phyloP scores from a whole-genome alignment of 805 yeast species.

The Yamadazyma tumulicola region DNA sequence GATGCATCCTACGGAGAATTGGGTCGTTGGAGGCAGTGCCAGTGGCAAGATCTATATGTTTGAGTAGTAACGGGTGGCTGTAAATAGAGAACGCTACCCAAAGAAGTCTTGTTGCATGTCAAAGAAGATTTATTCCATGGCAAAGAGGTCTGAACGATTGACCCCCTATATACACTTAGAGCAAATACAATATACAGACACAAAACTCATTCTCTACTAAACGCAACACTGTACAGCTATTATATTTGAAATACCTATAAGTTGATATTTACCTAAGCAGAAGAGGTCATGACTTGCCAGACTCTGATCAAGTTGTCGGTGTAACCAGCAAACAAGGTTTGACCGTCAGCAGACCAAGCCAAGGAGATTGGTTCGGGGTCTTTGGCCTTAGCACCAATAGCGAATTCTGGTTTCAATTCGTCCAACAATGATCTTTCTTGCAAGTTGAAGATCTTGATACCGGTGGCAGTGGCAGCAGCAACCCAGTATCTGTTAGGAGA shows the following conservation, averaged over 20 bases:
- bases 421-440: slow-evolving; percentile 92
- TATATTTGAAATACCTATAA: too few relatives aligned
- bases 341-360: slow-evolving; percentile 99
- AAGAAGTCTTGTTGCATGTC: too few relatives aligned
- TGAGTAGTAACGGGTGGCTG: too few relatives aligned
- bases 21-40: slow-evolving; percentile 93
- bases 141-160: too few relatives aligned
- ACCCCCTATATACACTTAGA: too few relatives aligned
- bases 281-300: slow-evolving; percentile 98
- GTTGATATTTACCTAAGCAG: too few relatives aligned
- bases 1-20: slow-evolving; percentile 82
- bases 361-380: slow-evolving; percentile 97
- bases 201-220: too few relatives aligned
- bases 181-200: too few relatives aligned
- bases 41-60: slow-evolving; percentile 82
- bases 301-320: slow-evolving; percentile 99
- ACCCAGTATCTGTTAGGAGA: slow-evolving; percentile 99
- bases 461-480: slow-evolving; percentile 98
- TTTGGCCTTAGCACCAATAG: slow-evolving; percentile 82
- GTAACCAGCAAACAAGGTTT: slow-evolving; percentile 99
- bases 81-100: too few relatives aligned
- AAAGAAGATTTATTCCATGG: too few relatives aligned
- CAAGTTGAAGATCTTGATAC: slow-evolving; percentile 97
- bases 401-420: slow-evolving; percentile 97
- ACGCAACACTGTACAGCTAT: too few relatives aligned